Base-by-base conservation (phyloP, 140 eudicot species). In the Senecio squalidus region DNA sequence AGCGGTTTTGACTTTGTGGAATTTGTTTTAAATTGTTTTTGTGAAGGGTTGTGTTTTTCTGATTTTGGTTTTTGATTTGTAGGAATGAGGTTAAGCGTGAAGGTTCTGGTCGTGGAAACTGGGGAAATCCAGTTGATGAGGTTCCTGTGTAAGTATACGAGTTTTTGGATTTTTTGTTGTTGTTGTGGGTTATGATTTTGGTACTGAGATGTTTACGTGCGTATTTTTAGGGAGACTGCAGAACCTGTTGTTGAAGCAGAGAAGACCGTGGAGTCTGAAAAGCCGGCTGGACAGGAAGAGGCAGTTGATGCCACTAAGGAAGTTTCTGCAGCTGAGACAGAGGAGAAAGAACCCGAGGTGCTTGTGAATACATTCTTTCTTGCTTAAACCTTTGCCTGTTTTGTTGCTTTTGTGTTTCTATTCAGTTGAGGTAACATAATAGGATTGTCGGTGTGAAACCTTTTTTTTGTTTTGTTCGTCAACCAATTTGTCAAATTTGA, bases 81-180 rank as follows among this genome's bases (percentile, higher is more conserved):
- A 85, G 97, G 54, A 74, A 66, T 74, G 96, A 79, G 34, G 9
- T 71, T 40, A 88, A 88, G 48, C 85, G 91, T 55, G 96, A 88
- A n/a, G 96, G 95, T 28, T 66, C 91, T 79, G 96, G 95, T 23
- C 88, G 86, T 65, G 92, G 95, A 21, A 88, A 89, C 56, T 89
- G 97, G 97, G 97, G 95, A 60, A 69, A 92, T 46, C 64, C 84
- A 17, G 69, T 78, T 40, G 97, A 89, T 66, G 95, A 82, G 23
- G 75, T 81, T 67, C 44, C 77, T 1, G 64, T 39, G 96, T 88
- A 72, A 74, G 94, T 80, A 46, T 29, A 20, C 14, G 17, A 25
- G 3, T 5, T 33, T 43, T 26, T 18, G 14, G n/a, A 8, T 20
- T 10, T 22, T n/a, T n/a, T n/a, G n/a, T n/a, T n/a, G n/a, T n/a